phyloP scores from a whole-genome alignment of 2,329 filamentous ascomycete genomes.

The Sphaerulina vaccinii region DNA sequence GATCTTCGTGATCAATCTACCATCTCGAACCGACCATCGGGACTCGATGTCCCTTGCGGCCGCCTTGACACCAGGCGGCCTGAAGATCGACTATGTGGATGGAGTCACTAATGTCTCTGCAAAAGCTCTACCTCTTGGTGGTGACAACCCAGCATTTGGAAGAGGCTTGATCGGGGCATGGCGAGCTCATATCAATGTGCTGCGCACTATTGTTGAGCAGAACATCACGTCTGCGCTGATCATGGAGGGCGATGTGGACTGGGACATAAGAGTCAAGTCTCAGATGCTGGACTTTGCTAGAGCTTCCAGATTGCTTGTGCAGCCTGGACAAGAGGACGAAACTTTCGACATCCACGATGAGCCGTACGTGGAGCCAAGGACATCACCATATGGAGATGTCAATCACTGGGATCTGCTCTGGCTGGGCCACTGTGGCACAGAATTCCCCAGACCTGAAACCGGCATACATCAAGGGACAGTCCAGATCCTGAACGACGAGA shows the following conservation, averaged over 20 bases:
- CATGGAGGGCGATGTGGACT: constrained; percentile 48
- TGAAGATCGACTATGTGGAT: constrained; percentile 35
- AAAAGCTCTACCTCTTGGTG: constrained; percentile 38
- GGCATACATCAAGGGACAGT: constrained; percentile 21
- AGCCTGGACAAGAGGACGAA: constrained; percentile 20
- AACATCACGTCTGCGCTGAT: constrained; percentile 43
- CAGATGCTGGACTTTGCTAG: constrained; percentile 40
- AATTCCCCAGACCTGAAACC: constrained; percentile 8
- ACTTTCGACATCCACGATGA: constrained; percentile 20
- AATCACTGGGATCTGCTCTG: constrained; percentile 39
- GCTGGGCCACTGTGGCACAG: constrained; percentile 35
- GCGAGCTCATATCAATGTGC: constrained; percentile 33
- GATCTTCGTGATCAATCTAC: constrained; percentile 55
- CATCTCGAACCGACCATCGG: constrained; percentile 51
- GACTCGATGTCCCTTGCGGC: constrained; percentile 52
- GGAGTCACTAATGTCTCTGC: constrained; percentile 42
- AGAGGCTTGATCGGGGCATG: constrained; percentile 25
- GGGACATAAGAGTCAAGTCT: constrained; percentile 46
- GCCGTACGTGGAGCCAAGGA: constrained; percentile 23
- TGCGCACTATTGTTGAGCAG: constrained; percentile 37
- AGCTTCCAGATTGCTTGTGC: constrained; percentile 41
- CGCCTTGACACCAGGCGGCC: constrained; percentile 48
- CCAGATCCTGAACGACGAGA: constrained; percentile 24
- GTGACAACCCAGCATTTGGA: constrained; percentile 30
- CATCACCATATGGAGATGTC: constrained; percentile 41